Evolutionary conservation across 768 basidiomycete genomes (phyloP).

Genomic region (Agaricus subrufescens): DNA sequence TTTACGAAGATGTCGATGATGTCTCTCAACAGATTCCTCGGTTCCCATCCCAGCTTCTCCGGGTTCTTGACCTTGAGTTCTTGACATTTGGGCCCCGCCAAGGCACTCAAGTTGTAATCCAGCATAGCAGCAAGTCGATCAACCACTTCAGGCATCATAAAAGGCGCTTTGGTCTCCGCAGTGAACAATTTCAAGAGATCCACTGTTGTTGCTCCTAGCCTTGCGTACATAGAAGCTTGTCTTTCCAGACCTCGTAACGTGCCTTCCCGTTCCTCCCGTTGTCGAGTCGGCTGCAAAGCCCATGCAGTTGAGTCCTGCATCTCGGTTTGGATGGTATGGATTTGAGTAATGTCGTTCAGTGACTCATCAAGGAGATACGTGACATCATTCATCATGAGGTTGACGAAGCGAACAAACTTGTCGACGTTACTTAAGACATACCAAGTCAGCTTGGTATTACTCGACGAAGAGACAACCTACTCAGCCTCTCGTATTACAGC

Average conservation of each 20-base stretch:
- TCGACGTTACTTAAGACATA: constrained; percentile 66
- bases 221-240: constrained; percentile 81
- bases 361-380: constrained; percentile 98
- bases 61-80: constrained; percentile 82
- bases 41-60: constrained; percentile 88
- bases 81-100: constrained; percentile 85
- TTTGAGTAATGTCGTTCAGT: constrained; percentile 81
- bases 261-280: constrained; percentile 81
- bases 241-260: constrained; percentile 78
- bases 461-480: constrained; percentile 33
- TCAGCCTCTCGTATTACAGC: constrained; percentile 76
- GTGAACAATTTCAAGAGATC: constrained; percentile 89
- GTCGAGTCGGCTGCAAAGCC: constrained; percentile 57
- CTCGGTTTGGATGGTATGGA: constrained; percentile 79
- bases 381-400: constrained; percentile 98
- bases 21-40: constrained; percentile 75
- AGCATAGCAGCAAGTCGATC: constrained; percentile 94
- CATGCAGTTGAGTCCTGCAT: constrained; percentile 76
- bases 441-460: background rate
- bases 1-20: constrained; percentile 90
- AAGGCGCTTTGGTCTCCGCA: constrained; percentile 84
- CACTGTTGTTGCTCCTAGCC: constrained; percentile 85
- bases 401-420: constrained; percentile 93
- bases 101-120: constrained; percentile 86
- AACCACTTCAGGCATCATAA: constrained; percentile 95